Evolutionary conservation across 768 basidiomycete genomes (phyloP).

Genomic region (Leccinum rimulosum): DNA sequence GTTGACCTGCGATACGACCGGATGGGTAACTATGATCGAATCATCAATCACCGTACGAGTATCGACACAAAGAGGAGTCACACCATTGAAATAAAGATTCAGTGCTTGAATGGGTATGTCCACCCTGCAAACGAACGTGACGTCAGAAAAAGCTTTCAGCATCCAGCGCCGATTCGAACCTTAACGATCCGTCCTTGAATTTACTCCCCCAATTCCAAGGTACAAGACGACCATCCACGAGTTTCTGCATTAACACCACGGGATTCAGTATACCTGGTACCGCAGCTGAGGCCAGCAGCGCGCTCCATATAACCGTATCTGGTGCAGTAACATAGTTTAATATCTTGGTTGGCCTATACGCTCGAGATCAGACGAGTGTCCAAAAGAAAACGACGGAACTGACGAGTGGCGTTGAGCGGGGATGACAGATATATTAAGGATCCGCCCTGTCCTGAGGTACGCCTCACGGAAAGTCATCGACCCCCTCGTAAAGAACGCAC

Average conservation of each 20-base stretch:
- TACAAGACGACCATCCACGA: slow-evolving; percentile 70
- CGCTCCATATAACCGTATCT: slow-evolving; percentile 82
- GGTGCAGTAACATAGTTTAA: slow-evolving; percentile 97
- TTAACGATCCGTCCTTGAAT: slow-evolving; percentile 90
- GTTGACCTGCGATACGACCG: slow-evolving; percentile 94
- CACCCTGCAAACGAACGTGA: slow-evolving; percentile 48
- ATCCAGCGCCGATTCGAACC: slow-evolving; percentile 40
- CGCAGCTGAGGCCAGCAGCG: slow-evolving; percentile 84
- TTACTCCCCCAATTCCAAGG: slow-evolving; percentile 96
- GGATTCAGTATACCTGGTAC: slow-evolving; percentile 95
- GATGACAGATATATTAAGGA: slow-evolving; percentile 91
- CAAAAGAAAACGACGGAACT: slow-evolving; percentile 23
- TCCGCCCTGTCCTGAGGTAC: slow-evolving; percentile 87
- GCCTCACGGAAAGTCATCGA: slow-evolving; percentile 96
- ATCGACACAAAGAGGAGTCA: background rate
- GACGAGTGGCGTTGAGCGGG: slow-evolving; percentile 87
- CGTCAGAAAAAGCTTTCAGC: background rate
- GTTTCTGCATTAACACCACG: slow-evolving; percentile 93
- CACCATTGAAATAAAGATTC: slow-evolving; percentile 88
- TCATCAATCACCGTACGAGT: slow-evolving; percentile 3
- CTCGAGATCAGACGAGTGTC: slow-evolving; percentile 7
- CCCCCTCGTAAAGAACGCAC: slow-evolving; percentile 87
- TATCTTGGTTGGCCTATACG: slow-evolving; percentile 82
- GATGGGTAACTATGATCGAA: slow-evolving; percentile 67
- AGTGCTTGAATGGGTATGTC: slow-evolving; percentile 92